Evolutionary conservation across 352 stramenopile species (phyloP), one percentile per base, ranked within the genome.

Genomic region (Globisporangium camurandrum): DNA sequence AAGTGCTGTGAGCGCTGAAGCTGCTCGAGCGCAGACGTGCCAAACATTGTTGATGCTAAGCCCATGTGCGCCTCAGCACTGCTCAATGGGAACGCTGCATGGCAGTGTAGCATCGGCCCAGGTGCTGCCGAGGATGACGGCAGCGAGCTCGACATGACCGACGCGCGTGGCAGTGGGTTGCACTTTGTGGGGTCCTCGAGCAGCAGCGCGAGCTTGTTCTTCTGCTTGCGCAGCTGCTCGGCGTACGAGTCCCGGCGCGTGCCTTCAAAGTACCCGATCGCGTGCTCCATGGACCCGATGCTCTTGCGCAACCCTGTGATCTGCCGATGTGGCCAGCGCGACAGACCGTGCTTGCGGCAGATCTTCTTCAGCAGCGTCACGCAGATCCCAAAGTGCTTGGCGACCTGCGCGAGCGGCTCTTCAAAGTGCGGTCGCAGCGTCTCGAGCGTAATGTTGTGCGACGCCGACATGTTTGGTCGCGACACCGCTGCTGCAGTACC

Each of bases 351-450:
- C 44, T 82, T 76, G 23, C 83, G 67, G 56, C 83, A 93, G 51
- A 91, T 88, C 47, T 92, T 92, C 68, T 92, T 93, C 12, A 93
- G 66, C 23, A 93, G 56, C 24, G 83, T 93, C 16, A 88, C 76
- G 46, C 83, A 92, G 56, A 93, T 90, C 17, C 83, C 76, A 51
- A 93, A 91, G 26, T 45, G 51, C 49, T 85, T 68, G 1, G 80
- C 80, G 34, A 93, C 80, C 45, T 88, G 77, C 24, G 75, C 78
- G 34, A 93, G 56, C 16, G 83, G 83, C 58, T 88, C 75, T 61
- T 93, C 83, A 60, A 93, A 93, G 58, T 93, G 75, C 19, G 77
- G 83, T 17, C 75, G 75, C 45, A 93, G 61, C 65, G 85, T 88
- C 49, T 84, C 75, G 28, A 91, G 69, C 44, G 80, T 93, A 56